phyloP scores from a whole-genome alignment of 192 early-diverging fungal genomes.

The Podila epigama region DNA sequence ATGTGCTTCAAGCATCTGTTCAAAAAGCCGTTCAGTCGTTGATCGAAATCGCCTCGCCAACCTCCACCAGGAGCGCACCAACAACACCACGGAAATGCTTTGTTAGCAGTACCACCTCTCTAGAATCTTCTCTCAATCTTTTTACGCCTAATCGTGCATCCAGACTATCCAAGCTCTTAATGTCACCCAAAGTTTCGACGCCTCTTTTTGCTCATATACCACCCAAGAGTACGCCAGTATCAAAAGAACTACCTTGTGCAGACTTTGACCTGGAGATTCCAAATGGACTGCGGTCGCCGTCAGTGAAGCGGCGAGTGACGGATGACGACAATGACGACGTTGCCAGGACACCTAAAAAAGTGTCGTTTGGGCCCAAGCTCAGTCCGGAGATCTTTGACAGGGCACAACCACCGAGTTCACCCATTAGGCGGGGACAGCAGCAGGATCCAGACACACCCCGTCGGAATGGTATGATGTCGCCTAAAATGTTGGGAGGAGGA shows the following conservation, averaged over 20 bases:
- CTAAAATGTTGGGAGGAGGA: conserved; percentile 4
- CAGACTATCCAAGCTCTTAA: conserved; percentile 31
- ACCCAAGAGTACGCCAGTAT: conserved; percentile 1
- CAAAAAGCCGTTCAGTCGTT: conserved; percentile 16
- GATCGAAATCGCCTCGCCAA: conserved; percentile 13
- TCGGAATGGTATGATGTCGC: conserved; percentile 8
- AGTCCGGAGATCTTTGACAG: conserved; percentile 68
- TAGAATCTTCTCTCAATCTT: conserved; percentile 30
- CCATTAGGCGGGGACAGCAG: conserved; percentile 57
- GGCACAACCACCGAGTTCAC: conserved; percentile 60
- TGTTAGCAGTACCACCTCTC: conserved; percentile 5
- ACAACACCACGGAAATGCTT: conserved; percentile 14
- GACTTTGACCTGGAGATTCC: not conserved
- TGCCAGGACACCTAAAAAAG: conserved; percentile 37
- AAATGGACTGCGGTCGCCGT: conserved; percentile 7
- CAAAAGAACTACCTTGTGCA: conserved; percentile 12
- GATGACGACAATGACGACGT: not conserved
- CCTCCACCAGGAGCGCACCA: not conserved
- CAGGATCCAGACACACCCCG: conserved; percentile 22
- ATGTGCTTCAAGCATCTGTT: conserved; percentile 1
- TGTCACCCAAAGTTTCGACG: conserved; percentile 34
- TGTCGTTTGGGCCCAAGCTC: conserved; percentile 64
- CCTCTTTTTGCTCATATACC: conserved; percentile 20
- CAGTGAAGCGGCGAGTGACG: conserved; percentile 12
- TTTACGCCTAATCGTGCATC: conserved; percentile 42